Evolutionary conservation across 176 grass and related monocot genomes (phyloP).

Genomic region (Oryza officinalis): DNA sequence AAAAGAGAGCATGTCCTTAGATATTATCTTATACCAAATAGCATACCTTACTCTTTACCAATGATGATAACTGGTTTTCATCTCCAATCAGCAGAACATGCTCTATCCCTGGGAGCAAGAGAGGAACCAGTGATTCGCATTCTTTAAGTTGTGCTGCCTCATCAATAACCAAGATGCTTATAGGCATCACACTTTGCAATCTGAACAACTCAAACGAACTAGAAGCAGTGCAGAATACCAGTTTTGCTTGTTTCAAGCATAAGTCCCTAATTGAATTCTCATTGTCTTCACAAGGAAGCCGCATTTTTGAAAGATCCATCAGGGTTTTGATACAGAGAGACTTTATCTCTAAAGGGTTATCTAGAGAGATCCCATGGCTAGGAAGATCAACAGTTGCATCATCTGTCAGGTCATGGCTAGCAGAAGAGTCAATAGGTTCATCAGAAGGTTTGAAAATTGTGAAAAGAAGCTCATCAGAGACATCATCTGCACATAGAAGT

Average conservation of each 20-base stretch:
- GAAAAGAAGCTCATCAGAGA: slow-evolving; percentile 53
- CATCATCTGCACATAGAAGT: slow-evolving; percentile 29
- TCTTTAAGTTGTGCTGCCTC: slow-evolving; percentile 90
- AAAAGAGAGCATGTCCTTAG: slow-evolving; percentile 13
- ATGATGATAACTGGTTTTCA: slow-evolving; percentile 77
- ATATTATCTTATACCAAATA: slow-evolving; percentile 7
- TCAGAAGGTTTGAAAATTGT: slow-evolving; percentile 48
- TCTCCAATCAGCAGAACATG: slow-evolving; percentile 83
- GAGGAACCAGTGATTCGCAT: slow-evolving; percentile 74
- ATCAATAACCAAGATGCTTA: slow-evolving; percentile 77
- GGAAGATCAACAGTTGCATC: slow-evolving; percentile 40
- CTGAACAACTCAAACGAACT: slow-evolving; percentile 55
- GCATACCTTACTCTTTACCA: slow-evolving; percentile 84
- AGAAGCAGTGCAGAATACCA: slow-evolving; percentile 81
- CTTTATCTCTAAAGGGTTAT: slow-evolving; percentile 53
- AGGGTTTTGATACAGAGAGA: slow-evolving; percentile 59
- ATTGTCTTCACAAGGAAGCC: slow-evolving; percentile 57
- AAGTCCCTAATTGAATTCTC: slow-evolving; percentile 52
- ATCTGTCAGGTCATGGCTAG: slow-evolving; percentile 37
- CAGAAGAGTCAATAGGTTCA: slow-evolving; percentile 36
- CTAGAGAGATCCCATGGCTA: slow-evolving; percentile 32
- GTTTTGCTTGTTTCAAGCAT: slow-evolving; percentile 67
- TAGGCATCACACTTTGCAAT: slow-evolving; percentile 51
- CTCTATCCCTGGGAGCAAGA: slow-evolving; percentile 55
- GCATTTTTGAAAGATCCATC: slow-evolving; percentile 46